phyloP scores from a whole-genome alignment of 1,284 basidiomycete genomes.

The Blastosporella zonata region DNA sequence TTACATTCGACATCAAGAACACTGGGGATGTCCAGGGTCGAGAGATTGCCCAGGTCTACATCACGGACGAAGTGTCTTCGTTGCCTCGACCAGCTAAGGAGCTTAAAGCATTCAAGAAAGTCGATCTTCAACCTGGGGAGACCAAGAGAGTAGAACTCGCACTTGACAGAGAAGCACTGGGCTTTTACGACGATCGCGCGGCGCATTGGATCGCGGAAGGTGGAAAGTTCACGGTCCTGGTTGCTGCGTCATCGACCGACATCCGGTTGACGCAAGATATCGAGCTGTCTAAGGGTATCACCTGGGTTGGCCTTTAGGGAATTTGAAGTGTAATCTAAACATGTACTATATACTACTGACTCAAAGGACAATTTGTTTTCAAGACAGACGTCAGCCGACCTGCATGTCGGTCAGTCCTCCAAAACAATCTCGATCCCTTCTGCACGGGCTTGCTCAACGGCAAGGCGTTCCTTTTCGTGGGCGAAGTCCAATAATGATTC shows the following conservation, averaged over 20 bases:
- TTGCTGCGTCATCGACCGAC: constrained; percentile 37
- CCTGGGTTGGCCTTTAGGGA: constrained; percentile 39
- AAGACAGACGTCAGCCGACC: background rate
- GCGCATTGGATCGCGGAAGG: constrained; percentile 42
- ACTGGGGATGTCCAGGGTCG: constrained; percentile 36
- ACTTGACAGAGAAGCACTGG: constrained; percentile 40
- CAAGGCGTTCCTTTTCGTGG: constrained; percentile 40
- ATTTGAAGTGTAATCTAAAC: background rate
- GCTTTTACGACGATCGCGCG: constrained; percentile 41
- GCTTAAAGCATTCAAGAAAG: constrained; percentile 46
- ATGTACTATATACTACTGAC: background rate
- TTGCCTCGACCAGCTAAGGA: constrained; percentile 39
- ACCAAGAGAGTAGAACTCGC: constrained; percentile 33
- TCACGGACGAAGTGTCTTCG: constrained; percentile 34
- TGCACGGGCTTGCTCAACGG: constrained; percentile 44
- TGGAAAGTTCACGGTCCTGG: constrained; percentile 39
- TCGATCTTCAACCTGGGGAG: constrained; percentile 39
- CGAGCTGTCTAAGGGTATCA: constrained; percentile 31
- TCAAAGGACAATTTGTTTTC: too few relatives aligned
- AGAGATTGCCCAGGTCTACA: constrained; percentile 45
- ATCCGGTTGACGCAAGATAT: constrained; percentile 32
- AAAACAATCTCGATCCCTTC: constrained; percentile 52
- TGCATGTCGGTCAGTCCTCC: constrained; percentile 30
- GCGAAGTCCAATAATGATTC: constrained; percentile 45
- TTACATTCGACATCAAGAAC: constrained; percentile 41